phyloP scores from a whole-genome alignment of 2,329 filamentous ascomycete species.

The Pyrenophora seminiperda region DNA sequence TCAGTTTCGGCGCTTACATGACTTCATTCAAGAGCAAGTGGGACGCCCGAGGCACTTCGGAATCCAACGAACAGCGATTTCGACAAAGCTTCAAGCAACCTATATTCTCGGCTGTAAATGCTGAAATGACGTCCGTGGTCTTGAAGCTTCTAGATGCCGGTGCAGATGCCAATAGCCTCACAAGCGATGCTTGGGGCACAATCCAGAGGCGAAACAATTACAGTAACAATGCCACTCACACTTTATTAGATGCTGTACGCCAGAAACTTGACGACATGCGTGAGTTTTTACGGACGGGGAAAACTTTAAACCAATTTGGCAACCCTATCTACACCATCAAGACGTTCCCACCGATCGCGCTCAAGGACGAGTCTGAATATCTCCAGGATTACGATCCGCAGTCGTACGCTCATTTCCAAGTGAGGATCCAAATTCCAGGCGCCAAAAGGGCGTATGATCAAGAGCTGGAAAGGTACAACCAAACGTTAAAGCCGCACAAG shows the following conservation, averaged over 20 bases:
- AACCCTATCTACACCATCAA: too few relatives aligned
- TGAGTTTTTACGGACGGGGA: slow-evolving; percentile 15
- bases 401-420: slow-evolving; percentile 65
- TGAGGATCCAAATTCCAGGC: slow-evolving; percentile 49
- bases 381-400: slow-evolving; percentile 57
- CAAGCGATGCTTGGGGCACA: slow-evolving; percentile 43
- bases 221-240: slow-evolving; percentile 49
- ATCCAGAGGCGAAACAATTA: slow-evolving; percentile 36
- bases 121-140: slow-evolving; percentile 59
- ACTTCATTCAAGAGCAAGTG: slow-evolving; percentile 59
- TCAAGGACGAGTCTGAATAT: slow-evolving; percentile 56
- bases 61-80: slow-evolving; percentile 59
- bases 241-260: slow-evolving; percentile 66
- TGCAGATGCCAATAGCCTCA: slow-evolving; percentile 68
- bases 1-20: slow-evolving; percentile 65
- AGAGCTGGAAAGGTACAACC: slow-evolving; percentile 38
- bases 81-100: slow-evolving; percentile 63
- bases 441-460: slow-evolving; percentile 49
- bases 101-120: slow-evolving; percentile 64
- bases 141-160: slow-evolving; percentile 66
- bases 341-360: slow-evolving; percentile 15
- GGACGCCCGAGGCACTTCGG: slow-evolving; percentile 45
- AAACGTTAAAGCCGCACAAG: slow-evolving; percentile 21
- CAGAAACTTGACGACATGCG: slow-evolving; percentile 51
- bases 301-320: too few relatives aligned